Base-by-base conservation (phyloP, 2,329 filamentous ascomycete species). In the Cladophialophora yegresii region DNA sequence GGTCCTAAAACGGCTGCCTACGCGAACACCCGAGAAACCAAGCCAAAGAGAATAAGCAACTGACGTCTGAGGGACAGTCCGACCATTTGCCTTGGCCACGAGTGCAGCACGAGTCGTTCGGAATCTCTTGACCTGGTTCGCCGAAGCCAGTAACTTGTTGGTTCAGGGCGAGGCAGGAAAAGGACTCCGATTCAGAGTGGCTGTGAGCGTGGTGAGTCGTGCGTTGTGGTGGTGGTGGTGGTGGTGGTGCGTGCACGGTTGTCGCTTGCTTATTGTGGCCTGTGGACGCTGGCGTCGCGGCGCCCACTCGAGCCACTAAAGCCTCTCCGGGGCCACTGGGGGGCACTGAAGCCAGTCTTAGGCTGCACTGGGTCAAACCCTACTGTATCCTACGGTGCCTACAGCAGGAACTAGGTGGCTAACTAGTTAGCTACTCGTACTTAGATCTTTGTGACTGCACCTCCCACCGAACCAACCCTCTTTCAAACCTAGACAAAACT, bases 31-130 rank as follows among this genome's bases (percentile, higher is more conserved):
- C 49, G 57, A 59, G 57, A 58, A 59, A 54, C 45, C 30, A 59
- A 43, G 45, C 57, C 26, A 32, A 51, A 50, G 57, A 53, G 51
- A 59, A 58, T 58, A 58, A 59, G 57, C 57, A 51, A 59, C 49
- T 40, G 57, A 59, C 49, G 57, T 51, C n/a, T 53, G 30, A 33
- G 8, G 45, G 47, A 9, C 43, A 51, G 22, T 26, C 4, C 50
- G 32, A 49, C 45, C 45, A 49, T 8, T 49, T 49, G 47, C 22
- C 26, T 22, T 47, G 16, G 47, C 22, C 20, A 28, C 22, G 47
- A 22, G 22, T 50, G 47, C 22, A 50, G 22, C 22, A 50, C 12
- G 47, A 26, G 20, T 28, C 26, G 26, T 28, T 28, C 6, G 20
- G 47, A 22, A 50, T 50, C 47, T 50, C 47, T 50, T 26, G 47